Percentiles rank a stretch among this genome's conserved stretches.
Conservation (phyloP, 768 basidiomycete genomes). For the Naganishia onofrii region DNA sequence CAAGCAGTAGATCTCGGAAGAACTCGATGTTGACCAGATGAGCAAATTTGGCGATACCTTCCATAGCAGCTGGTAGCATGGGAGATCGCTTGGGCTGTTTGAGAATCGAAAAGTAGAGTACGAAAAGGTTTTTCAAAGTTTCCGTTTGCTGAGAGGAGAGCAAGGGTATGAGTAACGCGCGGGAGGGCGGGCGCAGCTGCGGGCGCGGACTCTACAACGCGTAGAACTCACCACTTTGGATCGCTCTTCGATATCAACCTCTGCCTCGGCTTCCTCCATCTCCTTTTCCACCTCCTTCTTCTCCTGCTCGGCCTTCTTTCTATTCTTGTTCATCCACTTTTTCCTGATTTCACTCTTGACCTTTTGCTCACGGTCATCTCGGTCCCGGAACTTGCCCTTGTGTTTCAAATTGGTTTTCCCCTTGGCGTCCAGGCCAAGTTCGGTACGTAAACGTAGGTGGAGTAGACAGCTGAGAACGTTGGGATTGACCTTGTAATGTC, state of each 20-base stretch:
- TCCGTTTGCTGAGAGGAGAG: constrained; percentile 77
- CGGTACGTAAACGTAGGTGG: constrained; percentile 79
- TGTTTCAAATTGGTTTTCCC: constrained; percentile 45
- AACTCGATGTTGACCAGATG: constrained; percentile 98
- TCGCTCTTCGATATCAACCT: constrained; percentile 87
- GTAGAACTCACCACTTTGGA: constrained; percentile 65
- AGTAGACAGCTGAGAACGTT: constrained; percentile 80
- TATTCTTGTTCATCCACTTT: constrained; percentile 87
- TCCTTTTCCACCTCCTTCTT: constrained; percentile 85
- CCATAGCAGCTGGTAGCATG: constrained; percentile 79
- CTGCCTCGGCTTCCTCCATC: constrained; percentile 88
- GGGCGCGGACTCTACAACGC: constrained; percentile 18
- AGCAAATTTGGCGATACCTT: constrained; percentile 87
- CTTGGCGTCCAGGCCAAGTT: constrained; percentile 70
- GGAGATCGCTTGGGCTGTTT: constrained; percentile 74
- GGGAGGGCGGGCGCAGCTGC: no score
- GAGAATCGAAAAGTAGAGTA: constrained; percentile 91
- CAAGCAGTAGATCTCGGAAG: constrained; percentile 88
- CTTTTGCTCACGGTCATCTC: constrained; percentile 58
- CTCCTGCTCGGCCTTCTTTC: constrained; percentile 79
- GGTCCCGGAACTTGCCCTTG: constrained; percentile 54
- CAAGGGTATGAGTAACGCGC: not conserved
- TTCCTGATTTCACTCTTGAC: constrained; percentile 54
- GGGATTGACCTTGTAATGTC: constrained; percentile 82
- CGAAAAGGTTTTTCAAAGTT: constrained; percentile 93